These are phyloP conservation scores for Ganoderma multipileum DNA, from an alignment of 1,284 basidiomycete genomes.

Conservation along the genomic window DNA sequence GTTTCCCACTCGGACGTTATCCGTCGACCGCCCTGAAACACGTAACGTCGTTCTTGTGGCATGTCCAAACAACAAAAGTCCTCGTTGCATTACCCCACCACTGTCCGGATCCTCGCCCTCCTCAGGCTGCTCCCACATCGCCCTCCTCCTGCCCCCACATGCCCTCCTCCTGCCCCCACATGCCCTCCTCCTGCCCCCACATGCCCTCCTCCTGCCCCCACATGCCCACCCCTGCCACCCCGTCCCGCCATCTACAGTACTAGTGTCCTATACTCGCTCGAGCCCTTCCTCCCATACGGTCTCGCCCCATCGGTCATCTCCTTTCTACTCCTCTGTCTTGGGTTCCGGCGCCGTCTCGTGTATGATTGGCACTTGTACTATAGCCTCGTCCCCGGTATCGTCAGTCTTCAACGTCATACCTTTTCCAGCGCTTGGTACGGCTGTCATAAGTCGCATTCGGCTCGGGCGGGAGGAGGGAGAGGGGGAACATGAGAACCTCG, in stretches of 20 bases:
- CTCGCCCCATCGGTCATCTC: not conserved
- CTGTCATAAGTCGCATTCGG: no score
- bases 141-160: not conserved
- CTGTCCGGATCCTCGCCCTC: not conserved
- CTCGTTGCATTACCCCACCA: not conserved
- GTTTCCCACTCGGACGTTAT: not conserved
- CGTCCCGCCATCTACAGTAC: not conserved
- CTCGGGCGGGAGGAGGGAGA: not conserved
- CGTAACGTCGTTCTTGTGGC: not conserved
- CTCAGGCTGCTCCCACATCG: not conserved
- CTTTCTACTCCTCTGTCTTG: slow-evolving; percentile 6
- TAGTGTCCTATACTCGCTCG: not conserved
- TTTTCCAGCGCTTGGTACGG: no score
- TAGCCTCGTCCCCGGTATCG: not conserved
- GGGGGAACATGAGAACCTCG: not conserved
- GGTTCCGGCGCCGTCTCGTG: slow-evolving; percentile 15
- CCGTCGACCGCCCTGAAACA: not conserved
- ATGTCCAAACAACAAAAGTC: not conserved
- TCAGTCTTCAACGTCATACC: not conserved
- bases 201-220: not conserved
- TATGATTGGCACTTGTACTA: slow-evolving; percentile 1
- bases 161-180: not conserved
- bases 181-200: no score
- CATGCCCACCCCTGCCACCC: not conserved
- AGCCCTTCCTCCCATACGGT: not conserved